A percentile compares a stretch with the other conserved stretches of the same genome.
Evolutionary conservation across 2,329 filamentous ascomycete genomes (phyloP).

Genomic region (Aaosphaeria arxii): DNA sequence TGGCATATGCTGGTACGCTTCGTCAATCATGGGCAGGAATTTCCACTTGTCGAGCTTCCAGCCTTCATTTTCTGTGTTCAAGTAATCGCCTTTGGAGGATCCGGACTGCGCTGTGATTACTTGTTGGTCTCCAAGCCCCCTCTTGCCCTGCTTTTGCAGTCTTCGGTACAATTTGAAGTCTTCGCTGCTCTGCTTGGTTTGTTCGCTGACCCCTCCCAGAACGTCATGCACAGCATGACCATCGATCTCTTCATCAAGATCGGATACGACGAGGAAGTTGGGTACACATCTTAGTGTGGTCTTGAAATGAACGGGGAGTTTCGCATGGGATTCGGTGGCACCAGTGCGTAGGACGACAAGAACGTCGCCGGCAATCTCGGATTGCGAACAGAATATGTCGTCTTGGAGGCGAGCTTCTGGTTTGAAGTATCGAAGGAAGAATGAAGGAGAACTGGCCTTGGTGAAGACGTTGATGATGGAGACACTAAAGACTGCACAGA

Average conservation of each 20-base stretch:
- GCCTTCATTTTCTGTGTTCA: constrained; percentile 38
- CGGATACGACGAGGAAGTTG: constrained; percentile 57
- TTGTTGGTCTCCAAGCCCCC: constrained; percentile 34
- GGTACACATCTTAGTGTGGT: constrained; percentile 57
- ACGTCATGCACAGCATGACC: constrained; percentile 47
- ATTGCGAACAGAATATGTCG: constrained; percentile 26
- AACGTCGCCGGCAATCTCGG: constrained; percentile 47
- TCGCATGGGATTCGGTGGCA: constrained; percentile 56
- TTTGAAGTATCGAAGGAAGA: constrained; percentile 24
- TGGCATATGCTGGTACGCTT: constrained; percentile 39
- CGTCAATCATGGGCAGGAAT: constrained; percentile 55
- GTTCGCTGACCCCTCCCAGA: constrained; percentile 44
- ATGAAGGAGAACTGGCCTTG: constrained; percentile 22
- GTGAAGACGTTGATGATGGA: constrained; percentile 35
- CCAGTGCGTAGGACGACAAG: constrained; percentile 60
- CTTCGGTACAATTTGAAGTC: constrained; percentile 56
- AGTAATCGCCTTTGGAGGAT: constrained; percentile 32
- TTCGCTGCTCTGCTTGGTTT: constrained; percentile 38
- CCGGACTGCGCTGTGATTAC: constrained; percentile 29
- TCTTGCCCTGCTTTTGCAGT: constrained; percentile 44
- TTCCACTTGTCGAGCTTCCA: constrained; percentile 61
- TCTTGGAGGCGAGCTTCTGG: constrained; percentile 12
- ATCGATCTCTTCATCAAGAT: constrained; percentile 55
- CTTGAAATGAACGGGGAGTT: constrained; percentile 56
- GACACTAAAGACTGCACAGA: constrained; percentile 31